phyloP scores from a whole-genome alignment of 257 asterid genomes.

The Scutellaria baicalensis region DNA sequence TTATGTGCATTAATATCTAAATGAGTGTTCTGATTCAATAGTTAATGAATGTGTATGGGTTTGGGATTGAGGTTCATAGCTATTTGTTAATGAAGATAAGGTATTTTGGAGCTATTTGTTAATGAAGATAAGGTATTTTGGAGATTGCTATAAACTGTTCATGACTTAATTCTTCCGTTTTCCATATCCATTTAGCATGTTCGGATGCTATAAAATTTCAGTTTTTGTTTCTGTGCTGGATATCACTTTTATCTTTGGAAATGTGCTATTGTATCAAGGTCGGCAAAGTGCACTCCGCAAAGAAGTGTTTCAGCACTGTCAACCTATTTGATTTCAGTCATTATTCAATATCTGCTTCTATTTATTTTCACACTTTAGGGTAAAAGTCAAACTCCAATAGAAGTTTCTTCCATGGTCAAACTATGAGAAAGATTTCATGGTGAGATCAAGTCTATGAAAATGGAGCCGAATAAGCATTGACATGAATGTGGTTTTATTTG shows the following conservation, averaged over 20 bases:
- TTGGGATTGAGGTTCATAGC: too few relatives aligned
- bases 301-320: conserved; percentile 4
- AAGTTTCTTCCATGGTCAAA: not conserved
- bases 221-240: not conserved
- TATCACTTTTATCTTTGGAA: not conserved
- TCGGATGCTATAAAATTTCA: not conserved
- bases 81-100: not conserved
- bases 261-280: conserved; percentile 26
- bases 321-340: not conserved
- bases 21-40: not conserved
- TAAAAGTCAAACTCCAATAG: conserved; percentile 3
- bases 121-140: not conserved
- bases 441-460: not conserved
- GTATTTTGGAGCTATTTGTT: not conserved
- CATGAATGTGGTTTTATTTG: conserved; percentile 22
- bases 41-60: too few relatives aligned
- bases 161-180: not conserved
- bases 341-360: not conserved
- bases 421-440: not conserved
- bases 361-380: not conserved
- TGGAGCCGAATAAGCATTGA: conserved; percentile 17
- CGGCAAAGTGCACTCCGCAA: not conserved
- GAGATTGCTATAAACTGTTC: not conserved
- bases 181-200: conserved; percentile 4
- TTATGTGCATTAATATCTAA: too few relatives aligned